Evolutionary conservation across 2,329 filamentous ascomycete genomes (phyloP), one percentile per base, ranked within the genome.

Genomic region (Scedosporium aurantiacum): DNA sequence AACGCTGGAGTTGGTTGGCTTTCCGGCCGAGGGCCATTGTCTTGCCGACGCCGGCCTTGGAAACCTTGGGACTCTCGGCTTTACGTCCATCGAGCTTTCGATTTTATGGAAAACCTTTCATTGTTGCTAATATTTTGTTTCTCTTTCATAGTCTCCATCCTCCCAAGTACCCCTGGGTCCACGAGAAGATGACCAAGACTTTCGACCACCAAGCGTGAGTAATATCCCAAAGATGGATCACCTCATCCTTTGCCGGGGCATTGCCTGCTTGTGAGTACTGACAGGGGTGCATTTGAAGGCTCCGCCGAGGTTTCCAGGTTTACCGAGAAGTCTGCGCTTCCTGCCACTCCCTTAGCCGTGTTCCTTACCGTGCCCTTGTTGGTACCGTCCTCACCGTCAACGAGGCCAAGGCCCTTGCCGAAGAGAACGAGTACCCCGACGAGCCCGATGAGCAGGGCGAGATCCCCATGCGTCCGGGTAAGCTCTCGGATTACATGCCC

Each of bases 231-330:
- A n/a, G 47, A 14, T 7, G 5, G 23, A 27, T 25, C 27, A 25
- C 54, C 57, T 5, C 23, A 16, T 52, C 21, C 56, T 18, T 23
- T 10, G 27, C 43, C 6, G 25, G 25, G 14, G 5, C n/a, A 64
- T 65, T 54, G 63, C 63, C 63, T 61, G 60, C 2, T 4, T 37
- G 32, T 12, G 10, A 14, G 32, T 37, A 37, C 32, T 37, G 10
- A 37, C 32, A 47, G 18, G 37, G 6, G n/a, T 58, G 58, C 62
- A 65, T 25, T 65, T 59, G 61, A 68, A 96, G 92, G 71, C 91
- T 99, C 68, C 94, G 94, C 76, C 92, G 94, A 81, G 94, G 94
- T 79, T 99, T 97, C 86, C 92, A 96, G 80, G 94, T 99, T 74
- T 99, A 99, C 84, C 91, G 88, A 69, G 94, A 99, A 80, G 94